phyloP scores from a whole-genome alignment of 257 asterid species.

The Paraleonurus japonicus region DNA sequence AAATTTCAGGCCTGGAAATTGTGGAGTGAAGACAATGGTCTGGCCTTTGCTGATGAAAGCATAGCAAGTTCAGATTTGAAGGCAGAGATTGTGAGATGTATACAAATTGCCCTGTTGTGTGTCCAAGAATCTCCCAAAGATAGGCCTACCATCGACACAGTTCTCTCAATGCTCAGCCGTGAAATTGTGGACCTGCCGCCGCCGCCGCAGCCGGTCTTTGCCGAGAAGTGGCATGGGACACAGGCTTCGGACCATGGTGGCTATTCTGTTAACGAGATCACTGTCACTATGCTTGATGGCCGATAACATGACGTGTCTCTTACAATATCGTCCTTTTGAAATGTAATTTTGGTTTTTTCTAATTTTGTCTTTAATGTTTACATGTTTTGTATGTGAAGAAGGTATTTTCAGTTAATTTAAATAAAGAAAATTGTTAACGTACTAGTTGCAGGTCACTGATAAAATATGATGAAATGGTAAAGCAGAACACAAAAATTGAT shows the following conservation, averaged over 20 bases:
- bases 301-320: slow-evolving; percentile 31
- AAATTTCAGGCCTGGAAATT: slow-evolving; percentile 59
- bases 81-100: slow-evolving; percentile 44
- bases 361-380: background rate
- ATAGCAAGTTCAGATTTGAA: slow-evolving; percentile 15
- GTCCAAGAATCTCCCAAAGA: slow-evolving; percentile 52
- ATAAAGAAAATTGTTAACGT: too few species aligned
- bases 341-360: background rate
- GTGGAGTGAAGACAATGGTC: slow-evolving; percentile 46
- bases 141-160: slow-evolving; percentile 48
- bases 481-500: background rate
- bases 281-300: slow-evolving; percentile 39
- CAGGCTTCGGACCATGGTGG: slow-evolving; percentile 24
- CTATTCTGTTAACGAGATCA: slow-evolving; percentile 36
- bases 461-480: background rate
- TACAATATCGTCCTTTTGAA: background rate
- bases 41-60: slow-evolving; percentile 41
- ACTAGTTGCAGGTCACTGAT: too few species aligned
- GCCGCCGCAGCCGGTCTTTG: slow-evolving; percentile 49
- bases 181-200: slow-evolving; percentile 40
- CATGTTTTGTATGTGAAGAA: background rate
- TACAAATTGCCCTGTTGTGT: slow-evolving; percentile 53
- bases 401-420: background rate
- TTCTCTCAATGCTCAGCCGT: slow-evolving; percentile 44
- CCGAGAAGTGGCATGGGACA: slow-evolving; percentile 45